These are phyloP conservation scores for Dendrostoma leiphaemia DNA, from an alignment of 2,329 filamentous ascomycete genomes.

Conservation along the genomic window DNA sequence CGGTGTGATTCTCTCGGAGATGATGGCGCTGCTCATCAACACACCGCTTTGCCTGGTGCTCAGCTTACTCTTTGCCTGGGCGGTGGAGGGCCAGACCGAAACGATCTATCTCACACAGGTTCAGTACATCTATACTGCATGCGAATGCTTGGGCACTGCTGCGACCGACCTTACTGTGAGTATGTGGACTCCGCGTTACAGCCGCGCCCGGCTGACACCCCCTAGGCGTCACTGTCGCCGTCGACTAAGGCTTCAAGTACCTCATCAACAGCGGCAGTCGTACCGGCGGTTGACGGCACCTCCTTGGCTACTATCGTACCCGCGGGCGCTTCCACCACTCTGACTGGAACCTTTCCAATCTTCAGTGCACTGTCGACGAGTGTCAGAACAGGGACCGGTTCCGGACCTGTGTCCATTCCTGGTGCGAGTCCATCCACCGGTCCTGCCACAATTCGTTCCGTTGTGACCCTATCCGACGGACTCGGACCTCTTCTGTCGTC, in stretches of 20 bases:
- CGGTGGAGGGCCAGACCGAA: conserved; percentile 4
- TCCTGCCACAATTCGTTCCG: conserved; percentile 5
- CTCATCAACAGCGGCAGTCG: no score
- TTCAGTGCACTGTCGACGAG: not conserved
- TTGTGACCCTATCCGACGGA: conserved; percentile 11
- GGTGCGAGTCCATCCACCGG: not conserved
- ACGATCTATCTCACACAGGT: conserved; percentile 17
- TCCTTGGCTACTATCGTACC: not conserved
- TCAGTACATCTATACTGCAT: conserved; percentile 16
- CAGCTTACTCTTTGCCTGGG: conserved; percentile 3
- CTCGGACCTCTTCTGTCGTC: conserved; percentile 14
- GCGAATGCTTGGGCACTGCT: conserved; percentile 10
- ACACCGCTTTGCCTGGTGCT: not conserved
- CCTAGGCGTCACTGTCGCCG: not conserved
- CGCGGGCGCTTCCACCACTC: conserved; percentile 1
- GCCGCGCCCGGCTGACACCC: not conserved
- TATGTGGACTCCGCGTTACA: not conserved
- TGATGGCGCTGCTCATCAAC: conserved; percentile 2
- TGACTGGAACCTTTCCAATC: conserved; percentile 8
- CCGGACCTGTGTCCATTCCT: not conserved
- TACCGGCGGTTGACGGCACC: not conserved
- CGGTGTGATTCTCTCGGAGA: not conserved
- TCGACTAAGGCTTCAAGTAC: not conserved
- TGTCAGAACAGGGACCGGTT: not conserved
- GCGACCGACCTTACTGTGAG: conserved; percentile 5